A percentile compares a stretch with the other conserved stretches of the same genome.
Evolutionary conservation across 306 rosid genomes (phyloP).

Genomic region (Cicer arietinum): DNA sequence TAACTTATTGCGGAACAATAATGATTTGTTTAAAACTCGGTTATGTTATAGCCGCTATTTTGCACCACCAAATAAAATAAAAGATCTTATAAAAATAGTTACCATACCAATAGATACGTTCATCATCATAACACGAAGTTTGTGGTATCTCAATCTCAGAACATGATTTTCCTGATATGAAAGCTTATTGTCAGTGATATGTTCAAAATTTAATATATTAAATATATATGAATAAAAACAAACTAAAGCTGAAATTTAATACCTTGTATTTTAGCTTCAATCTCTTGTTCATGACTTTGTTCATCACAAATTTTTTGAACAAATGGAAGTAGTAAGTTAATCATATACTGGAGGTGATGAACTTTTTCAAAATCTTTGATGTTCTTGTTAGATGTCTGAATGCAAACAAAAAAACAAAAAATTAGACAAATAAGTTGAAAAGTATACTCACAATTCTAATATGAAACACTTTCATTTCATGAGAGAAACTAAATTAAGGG

Average conservation of each 20-base stretch:
- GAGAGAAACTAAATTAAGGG: slow-evolving; percentile 1
- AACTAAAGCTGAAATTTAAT: slow-evolving; percentile 18
- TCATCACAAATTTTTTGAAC: slow-evolving; percentile 61
- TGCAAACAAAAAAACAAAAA: slow-evolving; percentile 19
- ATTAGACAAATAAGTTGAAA: not conserved
- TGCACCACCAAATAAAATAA: not conserved
- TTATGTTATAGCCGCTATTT: no score
- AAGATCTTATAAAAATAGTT: slow-evolving; percentile 28
- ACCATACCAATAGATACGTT: slow-evolving; percentile 71
- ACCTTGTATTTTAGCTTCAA: slow-evolving; percentile 74
- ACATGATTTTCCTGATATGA: slow-evolving; percentile 52
- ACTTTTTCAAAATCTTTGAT: slow-evolving; percentile 50
- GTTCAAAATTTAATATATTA: slow-evolving; percentile 1
- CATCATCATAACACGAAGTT: slow-evolving; percentile 54
- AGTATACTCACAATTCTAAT: not conserved
- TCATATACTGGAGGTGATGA: slow-evolving; percentile 48
- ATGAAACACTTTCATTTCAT: not conserved
- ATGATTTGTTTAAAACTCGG: no score
- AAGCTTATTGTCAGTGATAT: slow-evolving; percentile 26
- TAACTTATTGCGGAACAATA: no score
- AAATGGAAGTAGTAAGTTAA: slow-evolving; percentile 57
- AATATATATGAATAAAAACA: slow-evolving; percentile 20
- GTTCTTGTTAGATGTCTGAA: slow-evolving; percentile 63
- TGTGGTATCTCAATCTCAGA: slow-evolving; percentile 54
- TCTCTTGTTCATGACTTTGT: slow-evolving; percentile 63